Evolutionary conservation across 2,329 filamentous ascomycete species (phyloP).

Genomic region (Nemania bipapillata): DNA sequence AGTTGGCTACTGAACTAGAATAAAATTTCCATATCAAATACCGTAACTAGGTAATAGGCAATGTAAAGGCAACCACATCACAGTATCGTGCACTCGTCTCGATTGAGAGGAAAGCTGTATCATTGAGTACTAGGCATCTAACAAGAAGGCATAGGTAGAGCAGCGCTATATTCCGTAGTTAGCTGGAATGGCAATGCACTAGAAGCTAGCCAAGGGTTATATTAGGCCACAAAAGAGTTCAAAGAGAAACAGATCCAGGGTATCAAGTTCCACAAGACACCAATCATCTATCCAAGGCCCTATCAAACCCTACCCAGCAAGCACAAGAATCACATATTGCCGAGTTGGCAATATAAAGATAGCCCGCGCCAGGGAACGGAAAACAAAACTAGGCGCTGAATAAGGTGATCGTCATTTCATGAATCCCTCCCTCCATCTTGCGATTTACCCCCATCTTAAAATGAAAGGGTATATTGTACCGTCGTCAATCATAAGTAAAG

Average conservation of each 20-base stretch:
- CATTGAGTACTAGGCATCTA: conserved; percentile 9
- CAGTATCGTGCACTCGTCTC: background rate
- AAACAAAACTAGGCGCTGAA: conserved; percentile 28
- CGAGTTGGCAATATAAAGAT: conserved; percentile 16
- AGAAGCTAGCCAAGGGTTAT: background rate
- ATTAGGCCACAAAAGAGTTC: background rate
- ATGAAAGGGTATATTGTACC: conserved; percentile 52
- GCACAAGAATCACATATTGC: conserved; percentile 9
- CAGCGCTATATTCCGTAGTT: background rate
- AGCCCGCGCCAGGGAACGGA: background rate
- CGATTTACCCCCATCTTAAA: conserved; percentile 51
- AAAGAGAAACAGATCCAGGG: conserved; percentile 41
- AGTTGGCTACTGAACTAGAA: no score
- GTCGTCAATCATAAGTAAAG: conserved; percentile 50
- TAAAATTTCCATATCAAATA: background rate
- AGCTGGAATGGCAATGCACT: background rate
- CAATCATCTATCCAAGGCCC: conserved; percentile 24
- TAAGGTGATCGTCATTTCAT: conserved; percentile 41
- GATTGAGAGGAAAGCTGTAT: background rate
- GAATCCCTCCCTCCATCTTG: conserved; percentile 46
- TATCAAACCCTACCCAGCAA: conserved; percentile 24
- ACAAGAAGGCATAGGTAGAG: background rate
- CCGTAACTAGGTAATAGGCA: background rate
- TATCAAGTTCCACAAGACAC: conserved; percentile 45
- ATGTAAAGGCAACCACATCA: background rate